Percentiles rank a stretch among this genome's conserved stretches.
Evolutionary conservation across 768 basidiomycete genomes (phyloP).

Genomic region (Amanita exitialis): DNA sequence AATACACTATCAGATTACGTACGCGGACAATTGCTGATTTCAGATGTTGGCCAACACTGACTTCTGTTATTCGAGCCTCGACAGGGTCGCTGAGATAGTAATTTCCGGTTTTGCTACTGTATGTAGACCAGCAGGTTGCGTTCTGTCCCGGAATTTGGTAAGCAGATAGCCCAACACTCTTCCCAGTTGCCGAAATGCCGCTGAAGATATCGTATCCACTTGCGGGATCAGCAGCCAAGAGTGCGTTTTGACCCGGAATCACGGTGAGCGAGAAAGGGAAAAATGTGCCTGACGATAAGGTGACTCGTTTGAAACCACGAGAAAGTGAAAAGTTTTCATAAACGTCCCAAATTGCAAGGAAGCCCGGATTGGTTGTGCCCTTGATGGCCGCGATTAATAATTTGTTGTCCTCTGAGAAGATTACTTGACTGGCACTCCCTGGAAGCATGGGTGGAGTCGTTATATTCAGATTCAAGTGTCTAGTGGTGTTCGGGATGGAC

Average conservation of each 20-base stretch:
- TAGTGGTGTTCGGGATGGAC: background rate
- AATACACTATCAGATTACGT: background rate
- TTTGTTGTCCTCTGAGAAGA: conserved; percentile 1
- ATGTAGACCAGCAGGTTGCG: background rate
- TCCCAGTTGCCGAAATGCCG: background rate
- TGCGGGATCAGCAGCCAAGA: background rate
- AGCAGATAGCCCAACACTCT: background rate
- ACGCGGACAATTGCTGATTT: background rate
- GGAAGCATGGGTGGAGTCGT: background rate
- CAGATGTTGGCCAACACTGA: background rate
- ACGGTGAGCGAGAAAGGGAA: background rate
- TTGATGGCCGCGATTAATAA: background rate
- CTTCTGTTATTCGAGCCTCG: background rate
- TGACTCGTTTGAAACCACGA: background rate
- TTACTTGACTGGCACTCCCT: background rate
- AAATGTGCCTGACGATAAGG: background rate
- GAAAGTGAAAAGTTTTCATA: background rate
- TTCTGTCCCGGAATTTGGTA: background rate
- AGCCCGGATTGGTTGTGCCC: background rate
- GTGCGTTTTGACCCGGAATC: background rate
- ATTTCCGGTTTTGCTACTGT: background rate
- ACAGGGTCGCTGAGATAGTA: background rate
- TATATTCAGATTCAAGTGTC: background rate
- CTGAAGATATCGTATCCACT: background rate
- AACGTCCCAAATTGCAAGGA: background rate